A percentile compares a stretch with the other conserved stretches of the same genome.
phyloP scores from a whole-genome alignment of 192 early-diverging fungal species.

The Linnemannia exigua region DNA sequence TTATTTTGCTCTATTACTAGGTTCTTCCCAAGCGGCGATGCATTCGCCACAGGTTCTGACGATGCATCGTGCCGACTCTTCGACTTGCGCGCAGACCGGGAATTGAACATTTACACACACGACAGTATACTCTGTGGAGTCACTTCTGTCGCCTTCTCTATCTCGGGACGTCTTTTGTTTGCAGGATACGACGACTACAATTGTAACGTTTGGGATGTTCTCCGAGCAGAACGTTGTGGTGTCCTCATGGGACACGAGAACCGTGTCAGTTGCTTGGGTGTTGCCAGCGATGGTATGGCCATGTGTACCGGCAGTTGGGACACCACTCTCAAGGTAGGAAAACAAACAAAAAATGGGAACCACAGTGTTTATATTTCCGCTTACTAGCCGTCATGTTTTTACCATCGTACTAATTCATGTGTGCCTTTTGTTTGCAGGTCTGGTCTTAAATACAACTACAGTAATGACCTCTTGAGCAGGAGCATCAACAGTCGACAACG shows the following conservation, averaged over 20 bases:
- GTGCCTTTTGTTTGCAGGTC: background rate
- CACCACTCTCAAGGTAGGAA: conserved; percentile 92
- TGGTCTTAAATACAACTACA: background rate
- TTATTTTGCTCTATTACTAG: conserved; percentile 48
- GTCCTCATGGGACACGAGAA: conserved; percentile 97
- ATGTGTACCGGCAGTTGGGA: conserved; percentile 99
- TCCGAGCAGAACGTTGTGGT: conserved; percentile 95
- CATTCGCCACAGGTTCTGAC: conserved; percentile 98
- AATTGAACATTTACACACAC: conserved; percentile 98
- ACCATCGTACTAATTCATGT: background rate
- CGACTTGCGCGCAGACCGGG: conserved; percentile 97
- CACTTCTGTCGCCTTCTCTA: conserved; percentile 97
- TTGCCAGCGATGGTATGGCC: conserved; percentile 98
- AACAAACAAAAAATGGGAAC: background rate
- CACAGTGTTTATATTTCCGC: background rate
- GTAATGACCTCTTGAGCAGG: background rate
- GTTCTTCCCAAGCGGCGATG: conserved; percentile 99
- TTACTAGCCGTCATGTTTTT: background rate
- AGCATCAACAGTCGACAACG: background rate
- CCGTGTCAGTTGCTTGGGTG: conserved; percentile 96
- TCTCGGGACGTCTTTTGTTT: conserved; percentile 96
- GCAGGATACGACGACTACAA: conserved; percentile 99
- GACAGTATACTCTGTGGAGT: conserved; percentile 99
- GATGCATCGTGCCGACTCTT: conserved; percentile 99
- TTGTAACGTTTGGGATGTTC: conserved; percentile 99